phyloP scores from a whole-genome alignment of 805 yeast genomes.

The Metschnikowia shivogae region DNA sequence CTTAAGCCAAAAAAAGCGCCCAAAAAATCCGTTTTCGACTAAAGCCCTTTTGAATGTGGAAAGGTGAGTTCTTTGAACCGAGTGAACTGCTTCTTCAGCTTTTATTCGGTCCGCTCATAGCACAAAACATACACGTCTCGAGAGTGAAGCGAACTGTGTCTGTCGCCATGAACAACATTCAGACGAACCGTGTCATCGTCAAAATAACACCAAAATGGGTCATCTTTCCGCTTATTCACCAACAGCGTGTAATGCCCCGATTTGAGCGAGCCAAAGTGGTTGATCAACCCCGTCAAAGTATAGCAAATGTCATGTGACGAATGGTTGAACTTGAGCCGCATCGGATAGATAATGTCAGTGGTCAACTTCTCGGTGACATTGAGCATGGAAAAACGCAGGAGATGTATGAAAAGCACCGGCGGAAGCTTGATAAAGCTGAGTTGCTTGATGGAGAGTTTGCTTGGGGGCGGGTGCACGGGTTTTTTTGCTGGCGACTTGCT shows the following conservation, averaged over 20 bases:
- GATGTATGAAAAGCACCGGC: slow-evolving; percentile 36
- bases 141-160: slow-evolving; percentile 34
- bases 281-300: slow-evolving; percentile 58
- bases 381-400: slow-evolving; percentile 43
- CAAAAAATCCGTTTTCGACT: slow-evolving; percentile 7
- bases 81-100: slow-evolving; percentile 1
- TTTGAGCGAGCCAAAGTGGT: slow-evolving; percentile 64
- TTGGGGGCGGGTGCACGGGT: slow-evolving; percentile 4
- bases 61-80: neutral
- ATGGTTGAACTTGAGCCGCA: slow-evolving; percentile 45
- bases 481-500: slow-evolving; percentile 34
- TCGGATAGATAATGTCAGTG: slow-evolving; percentile 52
- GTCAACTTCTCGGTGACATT: slow-evolving; percentile 51
- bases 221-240: slow-evolving; percentile 43
- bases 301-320: slow-evolving; percentile 37
- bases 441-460: slow-evolving; percentile 20
- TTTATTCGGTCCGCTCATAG: slow-evolving; percentile 41
- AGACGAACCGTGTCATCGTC: slow-evolving; percentile 62
- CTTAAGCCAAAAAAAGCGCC: slow-evolving; percentile 5
- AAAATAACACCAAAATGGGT: slow-evolving; percentile 65
- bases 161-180: slow-evolving; percentile 45
- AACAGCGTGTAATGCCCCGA: slow-evolving; percentile 77
- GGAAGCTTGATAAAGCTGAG: slow-evolving; percentile 34
- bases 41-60: slow-evolving; percentile 2
- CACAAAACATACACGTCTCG: slow-evolving; percentile 67